Evolutionary conservation across 192 early-diverging fungal species (phyloP).

Genomic region (Coemansia sp.): DNA sequence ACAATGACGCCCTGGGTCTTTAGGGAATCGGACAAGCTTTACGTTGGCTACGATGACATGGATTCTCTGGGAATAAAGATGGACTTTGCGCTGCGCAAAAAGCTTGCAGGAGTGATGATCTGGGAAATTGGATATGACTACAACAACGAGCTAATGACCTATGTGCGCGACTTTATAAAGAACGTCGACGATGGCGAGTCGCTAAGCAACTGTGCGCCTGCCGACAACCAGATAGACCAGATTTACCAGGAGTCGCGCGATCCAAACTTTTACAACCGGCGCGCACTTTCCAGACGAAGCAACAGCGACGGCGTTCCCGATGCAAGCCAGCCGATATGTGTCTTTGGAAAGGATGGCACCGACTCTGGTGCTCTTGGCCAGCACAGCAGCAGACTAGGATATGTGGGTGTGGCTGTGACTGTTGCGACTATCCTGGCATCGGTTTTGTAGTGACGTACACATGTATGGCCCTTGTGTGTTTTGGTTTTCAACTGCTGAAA

Average conservation of each 20-base stretch:
- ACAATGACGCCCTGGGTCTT: constrained; percentile 78
- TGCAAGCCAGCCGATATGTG: constrained; percentile 32
- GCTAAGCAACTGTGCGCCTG: constrained; percentile 43
- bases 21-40: constrained; percentile 58
- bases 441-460: too few species aligned
- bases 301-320: constrained; percentile 5
- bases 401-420: background rate
- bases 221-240: constrained; percentile 33
- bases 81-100: constrained; percentile 59
- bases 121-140: constrained; percentile 74
- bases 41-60: constrained; percentile 74
- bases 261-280: constrained; percentile 48
- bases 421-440: background rate
- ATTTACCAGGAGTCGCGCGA: constrained; percentile 40
- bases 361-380: background rate
- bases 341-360: constrained; percentile 28
- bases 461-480: too few species aligned
- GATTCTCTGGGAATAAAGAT: constrained; percentile 67
- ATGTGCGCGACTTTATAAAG: constrained; percentile 49
- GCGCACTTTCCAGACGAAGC: constrained; percentile 6
- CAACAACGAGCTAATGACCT: constrained; percentile 62
- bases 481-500: too few species aligned
- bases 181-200: constrained; percentile 28
- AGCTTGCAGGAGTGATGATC: constrained; percentile 72
- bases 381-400: background rate